Conservation (phyloP, 768 basidiomycete genomes). For the Tylopilus sp. region DNA sequence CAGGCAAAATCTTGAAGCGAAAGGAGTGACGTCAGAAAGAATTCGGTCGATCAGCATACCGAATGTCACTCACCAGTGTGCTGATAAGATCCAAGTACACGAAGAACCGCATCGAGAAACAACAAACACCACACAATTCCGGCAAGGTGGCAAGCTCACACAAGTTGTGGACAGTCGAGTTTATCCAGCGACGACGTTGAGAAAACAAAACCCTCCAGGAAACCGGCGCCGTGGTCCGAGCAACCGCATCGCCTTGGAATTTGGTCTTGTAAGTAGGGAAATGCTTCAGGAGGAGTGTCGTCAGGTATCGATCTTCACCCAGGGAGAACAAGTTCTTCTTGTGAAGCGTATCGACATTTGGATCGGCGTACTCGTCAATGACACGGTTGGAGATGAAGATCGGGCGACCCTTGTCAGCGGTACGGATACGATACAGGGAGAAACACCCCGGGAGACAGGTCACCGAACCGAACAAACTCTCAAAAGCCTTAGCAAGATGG, state of each 20-base stretch:
- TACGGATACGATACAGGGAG: slow-evolving; percentile 66
- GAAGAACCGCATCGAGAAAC: slow-evolving; percentile 73
- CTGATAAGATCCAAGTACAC: slow-evolving; percentile 66
- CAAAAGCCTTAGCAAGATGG: slow-evolving; percentile 66
- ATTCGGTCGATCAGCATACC: background rate
- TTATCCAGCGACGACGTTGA: slow-evolving; percentile 72
- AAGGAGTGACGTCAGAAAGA: slow-evolving; percentile 6
- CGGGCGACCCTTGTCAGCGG: slow-evolving; percentile 68
- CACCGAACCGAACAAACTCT: slow-evolving; percentile 65
- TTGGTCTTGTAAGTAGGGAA: slow-evolving; percentile 70
- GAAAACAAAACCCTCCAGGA: slow-evolving; percentile 59
- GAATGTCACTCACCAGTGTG: slow-evolving; percentile 43
- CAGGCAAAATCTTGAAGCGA: slow-evolving; percentile 46
- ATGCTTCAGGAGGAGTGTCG: slow-evolving; percentile 66
- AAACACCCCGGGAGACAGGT: slow-evolving; percentile 75
- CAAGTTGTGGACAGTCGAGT: slow-evolving; percentile 68
- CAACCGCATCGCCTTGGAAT: slow-evolving; percentile 60
- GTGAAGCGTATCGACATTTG: slow-evolving; percentile 64
- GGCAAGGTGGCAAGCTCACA: slow-evolving; percentile 61
- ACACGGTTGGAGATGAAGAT: slow-evolving; percentile 70
- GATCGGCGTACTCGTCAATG: slow-evolving; percentile 67
- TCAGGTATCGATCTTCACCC: slow-evolving; percentile 70
- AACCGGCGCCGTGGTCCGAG: slow-evolving; percentile 63
- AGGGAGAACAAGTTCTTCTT: slow-evolving; percentile 69
- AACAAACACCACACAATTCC: slow-evolving; percentile 65